Evolutionary conservation across 257 asterid species (phyloP).

Genomic region (Paulownia fortunei): DNA sequence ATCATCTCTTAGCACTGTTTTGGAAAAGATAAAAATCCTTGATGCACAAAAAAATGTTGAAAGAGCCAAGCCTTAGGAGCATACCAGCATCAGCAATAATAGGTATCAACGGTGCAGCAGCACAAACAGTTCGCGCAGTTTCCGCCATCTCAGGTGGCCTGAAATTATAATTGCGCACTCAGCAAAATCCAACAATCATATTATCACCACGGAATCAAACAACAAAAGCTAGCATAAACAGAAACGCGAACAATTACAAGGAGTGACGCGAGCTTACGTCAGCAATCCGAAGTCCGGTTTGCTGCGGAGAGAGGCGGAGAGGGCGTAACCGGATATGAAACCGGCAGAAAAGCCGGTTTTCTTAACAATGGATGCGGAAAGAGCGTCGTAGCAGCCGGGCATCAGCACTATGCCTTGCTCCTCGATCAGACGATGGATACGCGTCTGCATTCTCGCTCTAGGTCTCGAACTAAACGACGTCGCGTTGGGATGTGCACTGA

Average conservation of each 20-base stretch:
- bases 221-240: background rate
- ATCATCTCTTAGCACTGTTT: too few relatives aligned
- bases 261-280: background rate
- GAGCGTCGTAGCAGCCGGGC: constrained; percentile 5
- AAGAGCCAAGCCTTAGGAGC: background rate
- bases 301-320: background rate
- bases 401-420: background rate
- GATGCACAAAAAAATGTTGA: background rate
- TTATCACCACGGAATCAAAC: background rate
- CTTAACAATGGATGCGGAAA: constrained; percentile 17
- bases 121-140: background rate
- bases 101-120: background rate
- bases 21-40: background rate
- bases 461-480: background rate
- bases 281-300: constrained; percentile 17
- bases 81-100: constrained; percentile 22
- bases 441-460: background rate
- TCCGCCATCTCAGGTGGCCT: constrained; percentile 20
- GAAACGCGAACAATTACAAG: background rate
- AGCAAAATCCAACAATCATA: background rate
- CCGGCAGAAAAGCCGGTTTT: constrained; percentile 13
- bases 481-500: background rate
- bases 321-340: background rate
- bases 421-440: constrained; percentile 5
- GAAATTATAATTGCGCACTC: background rate